These are phyloP conservation scores for Hypericum perforatum DNA, from an alignment of 345 rosid species.

Conservation along the genomic window DNA sequence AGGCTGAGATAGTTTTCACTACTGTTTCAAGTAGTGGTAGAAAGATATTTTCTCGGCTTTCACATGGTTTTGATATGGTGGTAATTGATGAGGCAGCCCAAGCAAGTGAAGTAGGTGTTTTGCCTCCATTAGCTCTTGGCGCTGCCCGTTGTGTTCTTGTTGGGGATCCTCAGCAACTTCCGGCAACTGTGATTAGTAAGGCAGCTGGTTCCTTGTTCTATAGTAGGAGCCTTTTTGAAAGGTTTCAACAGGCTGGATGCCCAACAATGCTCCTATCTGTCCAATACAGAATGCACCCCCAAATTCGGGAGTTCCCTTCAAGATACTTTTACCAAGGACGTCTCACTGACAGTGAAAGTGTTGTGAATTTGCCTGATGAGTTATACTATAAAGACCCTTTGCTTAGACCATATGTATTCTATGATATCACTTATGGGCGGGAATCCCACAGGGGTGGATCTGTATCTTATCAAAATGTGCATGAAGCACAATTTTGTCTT, in stretches of 20 bases:
- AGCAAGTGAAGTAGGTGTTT: constrained; percentile 92
- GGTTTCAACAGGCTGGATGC: constrained; percentile 97
- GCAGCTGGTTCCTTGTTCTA: constrained; percentile 92
- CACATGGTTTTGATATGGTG: constrained; percentile 99
- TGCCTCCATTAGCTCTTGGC: constrained; percentile 94
- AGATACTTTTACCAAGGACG: constrained; percentile 95
- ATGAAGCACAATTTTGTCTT: constrained; percentile 91
- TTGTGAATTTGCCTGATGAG: constrained; percentile 68
- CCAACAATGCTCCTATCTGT: constrained; percentile 92
- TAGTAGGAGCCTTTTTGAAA: constrained; percentile 96
- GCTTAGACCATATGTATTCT: constrained; percentile 80
- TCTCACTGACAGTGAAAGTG: constrained; percentile 88
- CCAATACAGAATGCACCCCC: constrained; percentile 98
- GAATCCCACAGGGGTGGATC: constrained; percentile 98
- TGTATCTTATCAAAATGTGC: constrained; percentile 83
- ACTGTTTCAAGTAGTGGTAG: constrained; percentile 99
- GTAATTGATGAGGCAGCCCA: constrained; percentile 99
- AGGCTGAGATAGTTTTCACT: constrained; percentile 98
- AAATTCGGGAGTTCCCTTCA: constrained; percentile 92
- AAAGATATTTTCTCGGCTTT: constrained; percentile 85
- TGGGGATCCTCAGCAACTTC: constrained; percentile 99
- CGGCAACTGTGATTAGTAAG: constrained; percentile 98
- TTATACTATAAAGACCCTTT: constrained; percentile 74
- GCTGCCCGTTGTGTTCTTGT: constrained; percentile 98
- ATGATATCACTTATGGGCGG: constrained; percentile 82